Evolutionary conservation across 345 rosid genomes (phyloP).

Genomic region (Eucalyptus sp.): DNA sequence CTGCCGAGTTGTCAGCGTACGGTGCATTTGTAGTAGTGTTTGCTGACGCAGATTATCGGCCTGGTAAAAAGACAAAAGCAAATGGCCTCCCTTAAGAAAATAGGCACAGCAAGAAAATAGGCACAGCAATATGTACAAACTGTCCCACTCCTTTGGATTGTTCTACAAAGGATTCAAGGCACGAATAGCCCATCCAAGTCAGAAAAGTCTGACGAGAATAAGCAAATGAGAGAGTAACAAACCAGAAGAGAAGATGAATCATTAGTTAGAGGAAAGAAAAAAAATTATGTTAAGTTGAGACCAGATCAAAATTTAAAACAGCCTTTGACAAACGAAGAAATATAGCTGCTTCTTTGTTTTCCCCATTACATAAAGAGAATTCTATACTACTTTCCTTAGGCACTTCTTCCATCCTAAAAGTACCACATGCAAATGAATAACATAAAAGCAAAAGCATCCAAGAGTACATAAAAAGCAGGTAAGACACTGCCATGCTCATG

Average conservation of each 20-base stretch:
- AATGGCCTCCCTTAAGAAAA: neutral
- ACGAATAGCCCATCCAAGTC: neutral
- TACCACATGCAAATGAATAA: neutral
- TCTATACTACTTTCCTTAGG: neutral
- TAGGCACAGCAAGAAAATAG: neutral
- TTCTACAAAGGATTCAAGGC: neutral
- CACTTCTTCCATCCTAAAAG: neutral
- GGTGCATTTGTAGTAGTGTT: conserved; percentile 63
- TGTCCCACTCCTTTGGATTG: neutral
- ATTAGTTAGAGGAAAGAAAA: neutral
- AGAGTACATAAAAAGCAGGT: neutral
- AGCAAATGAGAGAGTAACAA: neutral
- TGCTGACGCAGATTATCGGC: conserved; percentile 75
- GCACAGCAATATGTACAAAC: neutral
- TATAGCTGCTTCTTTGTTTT: neutral
- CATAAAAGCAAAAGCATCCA: neutral
- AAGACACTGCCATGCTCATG: neutral
- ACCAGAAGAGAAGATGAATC: neutral
- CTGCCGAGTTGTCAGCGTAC: conserved; percentile 60
- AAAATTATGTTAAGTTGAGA: neutral
- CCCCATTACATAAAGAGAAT: neutral
- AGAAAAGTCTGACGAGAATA: neutral
- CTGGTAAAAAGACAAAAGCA: conserved; percentile 8
- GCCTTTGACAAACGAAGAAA: neutral
- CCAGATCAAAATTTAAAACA: neutral